phyloP scores from a whole-genome alignment of 257 asterid species.

The Cruciata laevipes region DNA sequence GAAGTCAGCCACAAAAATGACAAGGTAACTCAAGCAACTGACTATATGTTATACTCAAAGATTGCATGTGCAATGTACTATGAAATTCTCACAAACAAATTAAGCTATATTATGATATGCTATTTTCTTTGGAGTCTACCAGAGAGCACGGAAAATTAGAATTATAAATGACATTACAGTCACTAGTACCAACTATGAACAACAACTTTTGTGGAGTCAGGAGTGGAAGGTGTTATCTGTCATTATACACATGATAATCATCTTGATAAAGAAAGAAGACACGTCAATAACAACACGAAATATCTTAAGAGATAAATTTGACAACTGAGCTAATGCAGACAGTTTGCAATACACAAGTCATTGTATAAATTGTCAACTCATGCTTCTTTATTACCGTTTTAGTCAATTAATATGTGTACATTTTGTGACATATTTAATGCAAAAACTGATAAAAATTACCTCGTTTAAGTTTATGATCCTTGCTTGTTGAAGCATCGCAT shows the following conservation, averaged over 20 bases:
- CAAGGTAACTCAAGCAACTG: not conserved
- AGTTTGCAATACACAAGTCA: not conserved
- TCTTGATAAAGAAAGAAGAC: not conserved
- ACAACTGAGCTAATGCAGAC: not conserved
- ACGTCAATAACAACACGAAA: not conserved
- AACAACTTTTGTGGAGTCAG: constrained; percentile 1
- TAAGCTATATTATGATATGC: not conserved
- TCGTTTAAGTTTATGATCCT: constrained; percentile 58
- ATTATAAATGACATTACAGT: not conserved
- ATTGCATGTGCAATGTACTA: not conserved
- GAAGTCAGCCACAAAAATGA: not conserved
- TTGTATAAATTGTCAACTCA: not conserved
- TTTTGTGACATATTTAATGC: not conserved
- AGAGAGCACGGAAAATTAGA: not conserved
- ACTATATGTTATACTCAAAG: not conserved
- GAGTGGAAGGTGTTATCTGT: not conserved
- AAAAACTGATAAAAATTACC: constrained; percentile 29
- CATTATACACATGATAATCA: not conserved
- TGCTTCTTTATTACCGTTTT: not conserved
- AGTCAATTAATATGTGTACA: not conserved
- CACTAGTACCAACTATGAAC: not conserved
- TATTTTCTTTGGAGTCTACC: not conserved
- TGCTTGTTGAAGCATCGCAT: constrained; percentile 45
- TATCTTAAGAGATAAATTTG: not conserved
- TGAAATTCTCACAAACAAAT: not conserved